A percentile compares a stretch with the other conserved stretches of the same genome.
phyloP scores from a whole-genome alignment of 495 filamentous ascomycete species.

The Penicillium paradoxum region DNA sequence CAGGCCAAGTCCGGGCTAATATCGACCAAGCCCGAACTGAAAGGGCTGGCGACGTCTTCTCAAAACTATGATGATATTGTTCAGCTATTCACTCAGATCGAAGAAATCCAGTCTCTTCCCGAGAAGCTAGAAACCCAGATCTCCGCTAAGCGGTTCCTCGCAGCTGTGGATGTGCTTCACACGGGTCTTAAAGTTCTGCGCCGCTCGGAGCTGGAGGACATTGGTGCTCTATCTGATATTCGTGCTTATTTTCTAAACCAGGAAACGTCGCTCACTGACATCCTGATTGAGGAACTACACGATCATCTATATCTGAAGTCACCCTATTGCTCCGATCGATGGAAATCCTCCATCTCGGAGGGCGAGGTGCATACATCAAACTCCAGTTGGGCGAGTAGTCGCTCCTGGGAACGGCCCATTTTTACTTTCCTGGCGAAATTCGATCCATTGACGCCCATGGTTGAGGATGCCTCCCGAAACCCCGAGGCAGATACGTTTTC shows the following conservation, averaged over 20 bases:
- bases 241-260: constrained; percentile 88
- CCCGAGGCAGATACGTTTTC: constrained; percentile 92
- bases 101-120: constrained; percentile 84
- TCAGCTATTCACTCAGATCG: constrained; percentile 75
- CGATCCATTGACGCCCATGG: constrained; percentile 64
- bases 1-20: constrained; percentile 76
- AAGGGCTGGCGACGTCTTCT: constrained; percentile 76
- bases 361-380: constrained; percentile 51
- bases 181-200: constrained; percentile 77
- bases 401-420: constrained; percentile 57
- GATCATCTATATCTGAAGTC: constrained; percentile 97
- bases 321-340: constrained; percentile 90
- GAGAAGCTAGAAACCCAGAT: constrained; percentile 90
- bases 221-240: constrained; percentile 82
- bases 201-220: constrained; percentile 83
- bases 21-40: constrained; percentile 85
- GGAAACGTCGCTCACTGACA: constrained; percentile 86
- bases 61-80: constrained; percentile 90
- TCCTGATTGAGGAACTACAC: constrained; percentile 91
- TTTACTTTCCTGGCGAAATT: constrained; percentile 75
- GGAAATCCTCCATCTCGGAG: constrained; percentile 59
- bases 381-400: constrained; percentile 24
- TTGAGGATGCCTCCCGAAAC: constrained; percentile 84
- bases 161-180: constrained; percentile 86
- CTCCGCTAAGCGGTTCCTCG: constrained; percentile 92